A percentile compares a stretch with the other conserved stretches of the same genome.
Conservation (phyloP, 306 rosid species). For the Dalbergia cochinchinensis region DNA sequence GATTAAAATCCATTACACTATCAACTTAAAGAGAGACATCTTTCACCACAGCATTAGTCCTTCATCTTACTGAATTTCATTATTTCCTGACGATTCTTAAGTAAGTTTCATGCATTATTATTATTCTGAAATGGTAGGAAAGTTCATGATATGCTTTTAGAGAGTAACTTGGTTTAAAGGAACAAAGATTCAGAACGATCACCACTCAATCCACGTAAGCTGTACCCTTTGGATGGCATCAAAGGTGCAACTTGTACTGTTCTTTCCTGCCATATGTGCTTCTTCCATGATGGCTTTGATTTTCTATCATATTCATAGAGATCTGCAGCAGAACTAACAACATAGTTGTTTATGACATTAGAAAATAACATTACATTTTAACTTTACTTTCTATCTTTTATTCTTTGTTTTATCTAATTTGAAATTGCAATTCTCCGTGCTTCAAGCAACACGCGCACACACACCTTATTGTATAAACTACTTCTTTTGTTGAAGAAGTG, state of each 20-base stretch:
- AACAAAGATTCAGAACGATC: slow-evolving; percentile 80
- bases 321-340: slow-evolving; percentile 84
- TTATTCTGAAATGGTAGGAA: slow-evolving; percentile 17
- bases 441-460: slow-evolving; percentile 40
- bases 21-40: too few relatives aligned
- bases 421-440: background rate
- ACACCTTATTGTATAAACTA: slow-evolving; percentile 88
- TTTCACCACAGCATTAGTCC: too few relatives aligned
- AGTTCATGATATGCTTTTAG: background rate
- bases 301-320: slow-evolving; percentile 83
- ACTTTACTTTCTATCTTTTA: background rate
- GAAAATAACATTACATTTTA: slow-evolving; percentile 11
- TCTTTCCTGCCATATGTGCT: slow-evolving; percentile 79
- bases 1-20: too few relatives aligned
- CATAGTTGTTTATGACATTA: background rate
- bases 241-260: slow-evolving; percentile 56
- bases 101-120: background rate
- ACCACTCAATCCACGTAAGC: slow-evolving; percentile 61
- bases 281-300: slow-evolving; percentile 94
- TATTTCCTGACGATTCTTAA: too few relatives aligned
- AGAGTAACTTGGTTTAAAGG: slow-evolving; percentile 84
- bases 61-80: too few relatives aligned
- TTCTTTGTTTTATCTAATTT: background rate
- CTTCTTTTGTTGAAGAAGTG: slow-evolving; percentile 66
- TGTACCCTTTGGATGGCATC: slow-evolving; percentile 65